phyloP scores from a whole-genome alignment of 2,329 filamentous ascomycete genomes.

The Cladosporium sphaerospermum region DNA sequence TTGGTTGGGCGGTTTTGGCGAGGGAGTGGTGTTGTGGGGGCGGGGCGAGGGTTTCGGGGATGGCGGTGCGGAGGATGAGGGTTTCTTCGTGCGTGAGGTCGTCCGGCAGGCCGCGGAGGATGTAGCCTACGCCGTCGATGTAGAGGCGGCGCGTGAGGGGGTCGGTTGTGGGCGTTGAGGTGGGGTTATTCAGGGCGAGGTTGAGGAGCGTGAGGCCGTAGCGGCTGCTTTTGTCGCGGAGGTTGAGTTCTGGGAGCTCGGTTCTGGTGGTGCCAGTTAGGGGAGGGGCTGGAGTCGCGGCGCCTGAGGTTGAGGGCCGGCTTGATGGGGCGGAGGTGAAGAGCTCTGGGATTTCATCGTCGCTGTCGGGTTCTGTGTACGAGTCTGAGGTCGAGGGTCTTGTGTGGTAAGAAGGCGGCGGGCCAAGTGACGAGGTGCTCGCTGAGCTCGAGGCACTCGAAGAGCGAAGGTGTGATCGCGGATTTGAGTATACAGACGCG shows the following conservation, averaged over 20 bases:
- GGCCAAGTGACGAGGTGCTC: neutral
- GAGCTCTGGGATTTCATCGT: neutral
- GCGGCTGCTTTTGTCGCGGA: neutral
- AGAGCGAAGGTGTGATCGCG: neutral
- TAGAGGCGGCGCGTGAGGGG: slow-evolving; percentile 45
- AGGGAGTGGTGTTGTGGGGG: slow-evolving; percentile 14
- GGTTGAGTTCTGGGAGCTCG: neutral
- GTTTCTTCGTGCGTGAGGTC: slow-evolving; percentile 52
- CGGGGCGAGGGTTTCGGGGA: slow-evolving; percentile 36
- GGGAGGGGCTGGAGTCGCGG: neutral
- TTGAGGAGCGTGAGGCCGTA: slow-evolving; percentile 5
- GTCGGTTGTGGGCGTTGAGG: neutral
- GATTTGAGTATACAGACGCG: slow-evolving; percentile 3
- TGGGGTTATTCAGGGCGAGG: neutral
- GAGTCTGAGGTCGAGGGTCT: neutral
- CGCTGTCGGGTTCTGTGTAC: slow-evolving; percentile 1
- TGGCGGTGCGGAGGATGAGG: slow-evolving; percentile 45
- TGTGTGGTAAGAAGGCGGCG: slow-evolving; percentile 4
- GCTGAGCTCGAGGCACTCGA: neutral
- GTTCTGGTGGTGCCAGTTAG: neutral
- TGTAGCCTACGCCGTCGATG: slow-evolving; percentile 56
- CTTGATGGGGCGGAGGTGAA: slow-evolving; percentile 7
- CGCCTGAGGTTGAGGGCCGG: slow-evolving; percentile 5
- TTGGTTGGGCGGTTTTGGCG: slow-evolving; percentile 15
- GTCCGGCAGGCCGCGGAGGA: slow-evolving; percentile 56